A percentile compares a stretch with the other conserved stretches of the same genome.
phyloP scores from a whole-genome alignment of 768 basidiomycete genomes.

The Boletus edulis region DNA sequence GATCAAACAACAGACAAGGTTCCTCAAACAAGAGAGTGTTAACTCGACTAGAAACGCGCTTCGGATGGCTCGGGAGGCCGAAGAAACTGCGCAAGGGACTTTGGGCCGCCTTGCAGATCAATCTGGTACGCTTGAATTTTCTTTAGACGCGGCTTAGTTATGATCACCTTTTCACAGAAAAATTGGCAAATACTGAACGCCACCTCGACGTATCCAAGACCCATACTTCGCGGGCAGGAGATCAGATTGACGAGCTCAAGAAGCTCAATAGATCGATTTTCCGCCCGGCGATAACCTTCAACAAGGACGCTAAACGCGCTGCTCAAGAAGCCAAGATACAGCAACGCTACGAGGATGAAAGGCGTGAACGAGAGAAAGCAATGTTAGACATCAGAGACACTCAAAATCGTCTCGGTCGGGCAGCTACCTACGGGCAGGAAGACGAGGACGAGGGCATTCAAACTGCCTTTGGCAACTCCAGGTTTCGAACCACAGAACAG shows the following conservation, averaged over 20 bases:
- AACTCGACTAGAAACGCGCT: constrained; percentile 89
- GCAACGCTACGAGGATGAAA: constrained; percentile 85
- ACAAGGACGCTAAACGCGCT: constrained; percentile 88
- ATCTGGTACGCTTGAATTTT: constrained; percentile 63
- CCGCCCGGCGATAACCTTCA: constrained; percentile 86
- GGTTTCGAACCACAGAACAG: constrained; percentile 50
- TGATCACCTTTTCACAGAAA: constrained; percentile 44
- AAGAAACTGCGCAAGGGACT: constrained; percentile 90
- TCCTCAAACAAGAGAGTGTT: constrained; percentile 89
- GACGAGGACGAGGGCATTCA: constrained; percentile 42
- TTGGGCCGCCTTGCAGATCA: constrained; percentile 83
- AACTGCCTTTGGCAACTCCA: constrained; percentile 35
- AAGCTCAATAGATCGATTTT: constrained; percentile 95
- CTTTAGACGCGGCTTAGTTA: not conserved
- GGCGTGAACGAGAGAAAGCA: constrained; percentile 76
- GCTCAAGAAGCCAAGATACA: constrained; percentile 84
- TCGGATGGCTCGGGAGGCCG: constrained; percentile 90
- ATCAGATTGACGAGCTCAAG: constrained; percentile 91
- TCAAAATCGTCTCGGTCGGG: constrained; percentile 80
- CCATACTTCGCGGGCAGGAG: constrained; percentile 83
- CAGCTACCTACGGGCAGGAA: constrained; percentile 57
- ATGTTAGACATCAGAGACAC: constrained; percentile 85
- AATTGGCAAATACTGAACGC: constrained; percentile 90
- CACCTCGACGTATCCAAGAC: constrained; percentile 92
- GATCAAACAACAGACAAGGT: constrained; percentile 90